A percentile compares a stretch with the other conserved stretches of the same genome.
These are phyloP conservation scores for Choricystis sp. DNA, from an alignment of 139 green algal species.

Conservation along the genomic window DNA sequence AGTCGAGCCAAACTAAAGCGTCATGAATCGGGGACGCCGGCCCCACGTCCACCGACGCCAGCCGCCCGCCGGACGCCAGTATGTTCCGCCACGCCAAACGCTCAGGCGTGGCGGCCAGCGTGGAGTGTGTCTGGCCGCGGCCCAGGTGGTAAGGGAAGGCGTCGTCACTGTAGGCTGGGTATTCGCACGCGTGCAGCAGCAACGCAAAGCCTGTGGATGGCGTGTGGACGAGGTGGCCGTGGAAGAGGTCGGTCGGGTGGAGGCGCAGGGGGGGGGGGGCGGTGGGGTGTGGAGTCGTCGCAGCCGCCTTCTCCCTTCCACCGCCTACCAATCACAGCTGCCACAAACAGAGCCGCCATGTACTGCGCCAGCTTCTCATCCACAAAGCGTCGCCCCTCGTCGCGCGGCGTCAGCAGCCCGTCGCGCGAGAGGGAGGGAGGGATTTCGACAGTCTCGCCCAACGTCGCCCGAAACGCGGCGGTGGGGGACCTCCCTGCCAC, in stretches of 20 bases:
- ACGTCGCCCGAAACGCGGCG: too few species aligned
- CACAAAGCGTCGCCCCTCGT: background rate
- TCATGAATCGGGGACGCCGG: background rate
- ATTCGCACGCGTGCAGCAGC: background rate
- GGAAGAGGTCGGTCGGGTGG: background rate
- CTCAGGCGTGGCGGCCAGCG: background rate
- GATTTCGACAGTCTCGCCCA: too few species aligned
- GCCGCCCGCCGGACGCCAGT: background rate
- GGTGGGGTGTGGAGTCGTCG: too few species aligned
- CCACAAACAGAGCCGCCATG: background rate
- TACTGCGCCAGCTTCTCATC: background rate
- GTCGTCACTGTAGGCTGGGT: background rate
- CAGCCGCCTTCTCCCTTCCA: too few species aligned
- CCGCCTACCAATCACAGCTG: too few species aligned
- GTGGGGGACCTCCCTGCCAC: too few species aligned
- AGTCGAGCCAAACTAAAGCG: background rate
- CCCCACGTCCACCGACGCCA: background rate
- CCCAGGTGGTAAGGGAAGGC: background rate
- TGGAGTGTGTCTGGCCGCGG: background rate
- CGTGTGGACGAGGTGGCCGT: background rate
- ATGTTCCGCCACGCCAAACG: background rate
- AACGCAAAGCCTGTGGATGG: background rate
- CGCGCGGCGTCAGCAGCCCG: background rate
- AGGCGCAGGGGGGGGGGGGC: background rate
- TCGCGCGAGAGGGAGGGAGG: background rate